phyloP scores from a whole-genome alignment of 306 rosid species.

The Cucumis melo region DNA sequence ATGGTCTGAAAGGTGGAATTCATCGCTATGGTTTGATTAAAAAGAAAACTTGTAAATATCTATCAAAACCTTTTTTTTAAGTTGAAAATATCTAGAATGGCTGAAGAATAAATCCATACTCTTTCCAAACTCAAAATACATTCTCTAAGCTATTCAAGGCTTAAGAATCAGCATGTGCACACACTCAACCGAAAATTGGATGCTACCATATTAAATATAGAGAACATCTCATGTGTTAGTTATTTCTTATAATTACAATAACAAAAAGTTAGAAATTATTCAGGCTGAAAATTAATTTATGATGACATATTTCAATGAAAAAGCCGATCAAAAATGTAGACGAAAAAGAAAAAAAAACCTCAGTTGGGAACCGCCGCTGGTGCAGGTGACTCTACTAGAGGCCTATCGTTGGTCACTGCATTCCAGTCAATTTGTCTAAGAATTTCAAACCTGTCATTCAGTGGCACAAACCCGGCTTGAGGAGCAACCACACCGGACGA shows the following conservation, averaged over 20 bases:
- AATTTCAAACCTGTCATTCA: slow-evolving; percentile 47
- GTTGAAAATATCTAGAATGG: too few species aligned
- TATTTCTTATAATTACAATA: neutral
- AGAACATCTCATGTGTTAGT: neutral
- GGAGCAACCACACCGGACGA: slow-evolving; percentile 33
- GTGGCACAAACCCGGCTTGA: slow-evolving; percentile 38
- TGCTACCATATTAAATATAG: neutral
- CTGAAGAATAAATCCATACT: neutral
- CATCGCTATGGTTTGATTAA: neutral
- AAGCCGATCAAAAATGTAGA: neutral
- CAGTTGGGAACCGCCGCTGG: slow-evolving; percentile 22
- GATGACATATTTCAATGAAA: neutral
- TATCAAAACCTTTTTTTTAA: too few species aligned
- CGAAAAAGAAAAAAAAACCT: neutral
- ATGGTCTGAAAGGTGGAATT: too few species aligned
- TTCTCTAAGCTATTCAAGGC: neutral
- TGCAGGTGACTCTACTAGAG: slow-evolving; percentile 29
- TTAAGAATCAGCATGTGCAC: neutral
- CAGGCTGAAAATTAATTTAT: neutral
- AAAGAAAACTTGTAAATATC: too few species aligned
- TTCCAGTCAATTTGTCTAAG: slow-evolving; percentile 66
- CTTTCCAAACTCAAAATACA: neutral
- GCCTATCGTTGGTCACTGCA: slow-evolving; percentile 31
- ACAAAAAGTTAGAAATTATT: neutral
- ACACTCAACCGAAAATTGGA: neutral